Base-by-base conservation (phyloP, 768 basidiomycete species). In the Amanita molliuscula region DNA sequence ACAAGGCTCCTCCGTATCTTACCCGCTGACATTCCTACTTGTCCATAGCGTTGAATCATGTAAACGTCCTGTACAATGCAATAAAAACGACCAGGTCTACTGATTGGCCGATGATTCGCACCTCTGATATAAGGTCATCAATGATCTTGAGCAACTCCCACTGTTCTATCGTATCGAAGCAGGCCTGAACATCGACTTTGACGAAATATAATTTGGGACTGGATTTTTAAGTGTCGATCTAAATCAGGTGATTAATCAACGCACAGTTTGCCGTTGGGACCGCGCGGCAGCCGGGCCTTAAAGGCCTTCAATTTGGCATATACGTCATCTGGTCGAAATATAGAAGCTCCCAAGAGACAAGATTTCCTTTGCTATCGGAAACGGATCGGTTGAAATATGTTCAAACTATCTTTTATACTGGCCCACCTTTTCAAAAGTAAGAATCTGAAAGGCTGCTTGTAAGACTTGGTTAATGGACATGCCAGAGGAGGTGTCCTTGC, bases 161-260 rank as follows among this genome's bases (percentile, higher is more conserved):
- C 63, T 98, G 96, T 29, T 91, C 82, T 51, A 98, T 98, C 0
- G 88, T 91, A 65, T 99, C 96, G 70, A 97, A 99, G 57, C 93
- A 96, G 6, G 95, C 84, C 53, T 86, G 86, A 15, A 98, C 92
- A 61, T 99, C 96, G 21, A 96, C 79, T 64, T 99, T 99, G 45
- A 93, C 94, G 58, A 99, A 95, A 65, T 93, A 98, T 5, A 98
- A 65, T 54, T 81, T 81, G 0, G 94, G 91, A 33, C 94, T 95
- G 46, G 6, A 23, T 5, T 8, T 3, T 18, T 43, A 21, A 50
- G 26, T 28, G 25, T 16, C 31, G n/a, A 11, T 52, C 34, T 18
- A 13, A n/a, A 20, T 43, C 8, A 36, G 26, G 13, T 5, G 6
- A 18, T 9, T 8, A 8, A 13, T 20, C 1, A 42, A 20, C 69